Evolutionary conservation across 208 protist species (phyloP), one percentile per base, ranked within the genome.

Genomic region (Trypanosoma scelopori): DNA sequence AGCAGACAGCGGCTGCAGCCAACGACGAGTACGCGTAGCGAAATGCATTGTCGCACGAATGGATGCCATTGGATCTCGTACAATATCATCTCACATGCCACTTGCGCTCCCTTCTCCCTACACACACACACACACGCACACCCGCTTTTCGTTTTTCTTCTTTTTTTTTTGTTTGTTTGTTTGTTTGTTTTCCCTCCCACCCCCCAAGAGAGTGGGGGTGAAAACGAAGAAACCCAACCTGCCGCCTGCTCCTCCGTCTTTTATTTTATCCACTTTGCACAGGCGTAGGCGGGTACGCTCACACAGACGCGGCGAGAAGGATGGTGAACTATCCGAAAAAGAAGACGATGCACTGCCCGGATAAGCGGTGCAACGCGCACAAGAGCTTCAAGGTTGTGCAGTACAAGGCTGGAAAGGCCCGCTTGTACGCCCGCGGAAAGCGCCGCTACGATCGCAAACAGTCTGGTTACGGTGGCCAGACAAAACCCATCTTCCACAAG

Each of bases 401-500:
- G 97, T 99, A 99, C 90, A 99, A 99, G 88, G 94, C 97, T 48
- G 98, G 99, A 72, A 99, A 99, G 89, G 98, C 97, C 65, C 97
- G 93, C 56, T 76, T 99, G 51, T 98, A 92, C 65, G 98, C 97
- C 28, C 97, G 99, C 81, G 99, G 98, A 89, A 99, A 99, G 92
- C 89, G 98, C 67, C 97, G 99, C 91, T 99, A 99, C 90, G 98
- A 99, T 84, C 87, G 97, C 61, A 99, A 99, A 85, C 99, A 99
- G 97, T 87, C 84, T 48, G 99, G 99, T 88, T 99, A 99, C 82
- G 99, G 99, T 97, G 99, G 99, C 87, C 99, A 99, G 95, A 99
- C 98, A 77, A 99, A 99, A 97, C 99, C 98, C 48, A 96, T 99
- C 73, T 99, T 99, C 93, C 96, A 99, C 85, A 99, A 99, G 93